These are phyloP conservation scores for Amanita fuliginea DNA, from an alignment of 768 basidiomycete genomes.

Conservation along the genomic window DNA sequence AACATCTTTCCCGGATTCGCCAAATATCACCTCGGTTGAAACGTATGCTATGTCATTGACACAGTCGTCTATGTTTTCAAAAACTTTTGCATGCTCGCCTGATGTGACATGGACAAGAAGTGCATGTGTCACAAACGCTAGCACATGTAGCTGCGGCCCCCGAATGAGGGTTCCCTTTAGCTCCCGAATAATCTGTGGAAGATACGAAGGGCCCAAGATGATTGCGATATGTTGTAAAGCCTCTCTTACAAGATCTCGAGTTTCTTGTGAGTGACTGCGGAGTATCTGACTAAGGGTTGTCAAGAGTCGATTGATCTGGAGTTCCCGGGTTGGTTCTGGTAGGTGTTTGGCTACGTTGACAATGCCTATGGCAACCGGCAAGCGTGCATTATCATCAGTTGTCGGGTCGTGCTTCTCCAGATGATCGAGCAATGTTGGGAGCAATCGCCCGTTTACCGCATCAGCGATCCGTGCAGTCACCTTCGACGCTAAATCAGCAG, in stretches of 20 bases:
- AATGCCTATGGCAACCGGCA: conserved; percentile 83
- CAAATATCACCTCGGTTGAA: conserved; percentile 86
- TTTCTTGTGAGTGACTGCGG: conserved; percentile 90
- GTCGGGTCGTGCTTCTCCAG: conserved; percentile 73
- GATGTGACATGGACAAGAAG: conserved; percentile 74
- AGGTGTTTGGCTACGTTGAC: conserved; percentile 76
- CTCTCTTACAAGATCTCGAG: conserved; percentile 76
- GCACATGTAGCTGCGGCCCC: conserved; percentile 89
- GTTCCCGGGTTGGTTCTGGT: conserved; percentile 47
- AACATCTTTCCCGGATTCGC: conserved; percentile 85
- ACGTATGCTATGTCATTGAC: conserved; percentile 73
- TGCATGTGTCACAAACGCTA: conserved; percentile 77
- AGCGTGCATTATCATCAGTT: conserved; percentile 74
- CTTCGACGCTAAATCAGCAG: conserved; percentile 7
- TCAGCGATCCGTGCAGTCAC: conserved; percentile 47
- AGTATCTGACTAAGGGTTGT: conserved; percentile 84
- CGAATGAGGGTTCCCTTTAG: conserved; percentile 75
- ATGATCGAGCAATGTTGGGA: conserved; percentile 72
- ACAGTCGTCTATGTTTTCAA: conserved; percentile 61
- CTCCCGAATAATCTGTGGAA: conserved; percentile 67
- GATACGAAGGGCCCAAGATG: conserved; percentile 60
- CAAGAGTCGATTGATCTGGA: conserved; percentile 65
- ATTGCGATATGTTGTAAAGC: conserved; percentile 73
- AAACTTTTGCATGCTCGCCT: conserved; percentile 38
- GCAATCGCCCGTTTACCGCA: conserved; percentile 60